A percentile compares a stretch with the other conserved stretches of the same genome.
Conservation (phyloP, 495 filamentous ascomycete genomes). For the Aspergillus conjunctus region DNA sequence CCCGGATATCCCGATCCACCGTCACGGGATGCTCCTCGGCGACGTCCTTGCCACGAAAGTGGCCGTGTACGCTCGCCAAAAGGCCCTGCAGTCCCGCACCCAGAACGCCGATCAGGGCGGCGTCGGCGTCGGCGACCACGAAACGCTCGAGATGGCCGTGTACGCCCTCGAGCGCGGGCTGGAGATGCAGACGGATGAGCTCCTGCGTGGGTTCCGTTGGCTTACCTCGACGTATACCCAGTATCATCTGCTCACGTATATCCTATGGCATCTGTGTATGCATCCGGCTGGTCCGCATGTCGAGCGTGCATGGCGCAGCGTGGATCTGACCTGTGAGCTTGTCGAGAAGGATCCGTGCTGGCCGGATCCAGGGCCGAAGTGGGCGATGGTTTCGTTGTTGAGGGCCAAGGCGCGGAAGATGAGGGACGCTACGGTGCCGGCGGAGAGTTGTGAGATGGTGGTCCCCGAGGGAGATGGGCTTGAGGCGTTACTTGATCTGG, state of each 20-base stretch:
- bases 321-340: constrained; percentile 28
- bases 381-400: constrained; percentile 28
- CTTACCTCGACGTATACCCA: constrained; percentile 32
- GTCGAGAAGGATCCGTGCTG: constrained; percentile 16
- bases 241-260: constrained; percentile 35
- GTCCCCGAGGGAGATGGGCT: not conserved
- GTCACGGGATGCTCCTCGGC: constrained; percentile 28
- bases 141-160: constrained; percentile 25
- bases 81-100: constrained; percentile 23
- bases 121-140: not conserved
- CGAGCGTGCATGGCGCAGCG: constrained; percentile 26
- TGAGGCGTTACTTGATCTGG: constrained; percentile 4
- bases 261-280: constrained; percentile 37
- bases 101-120: constrained; percentile 2
- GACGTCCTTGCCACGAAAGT: constrained; percentile 28
- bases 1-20: constrained; percentile 37
- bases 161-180: constrained; percentile 26
- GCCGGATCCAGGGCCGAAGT: constrained; percentile 22
- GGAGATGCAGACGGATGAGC: constrained; percentile 30
- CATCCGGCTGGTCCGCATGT: constrained; percentile 23
- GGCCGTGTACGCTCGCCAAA: constrained; percentile 33
- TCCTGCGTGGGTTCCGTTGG: constrained; percentile 35
- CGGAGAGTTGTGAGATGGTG: not conserved
- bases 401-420: constrained; percentile 31
- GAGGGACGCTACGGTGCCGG: constrained; percentile 18